These are phyloP conservation scores for Physcomitrium patens DNA, from an alignment of 225 moss, liverwort and hornwort species.

Conservation along the genomic window DNA sequence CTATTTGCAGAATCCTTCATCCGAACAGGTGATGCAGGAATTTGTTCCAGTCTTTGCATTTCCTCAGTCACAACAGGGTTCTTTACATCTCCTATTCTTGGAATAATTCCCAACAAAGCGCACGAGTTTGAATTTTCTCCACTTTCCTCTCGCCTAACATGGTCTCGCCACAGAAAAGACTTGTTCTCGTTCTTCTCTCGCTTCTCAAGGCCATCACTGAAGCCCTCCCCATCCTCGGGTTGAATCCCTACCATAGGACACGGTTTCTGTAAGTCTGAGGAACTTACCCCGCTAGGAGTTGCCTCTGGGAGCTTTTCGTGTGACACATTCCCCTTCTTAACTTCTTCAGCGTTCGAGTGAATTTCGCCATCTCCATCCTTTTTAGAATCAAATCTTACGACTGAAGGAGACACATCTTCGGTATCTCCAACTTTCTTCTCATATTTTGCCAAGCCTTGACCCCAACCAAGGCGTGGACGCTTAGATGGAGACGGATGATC, in stretches of 20 bases:
- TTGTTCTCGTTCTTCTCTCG: constrained; percentile 29
- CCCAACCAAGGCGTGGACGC: constrained; percentile 71
- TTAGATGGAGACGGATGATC: constrained; percentile 57
- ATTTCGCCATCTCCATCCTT: constrained; percentile 29
- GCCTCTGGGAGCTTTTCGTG: background rate
- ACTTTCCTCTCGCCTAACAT: background rate
- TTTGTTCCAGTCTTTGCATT: background rate
- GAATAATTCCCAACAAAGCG: constrained; percentile 9
- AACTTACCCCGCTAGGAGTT: too few species aligned
- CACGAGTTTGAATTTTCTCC: constrained; percentile 15
- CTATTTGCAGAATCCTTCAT: constrained; percentile 19
- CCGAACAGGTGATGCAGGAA: constrained; percentile 15
- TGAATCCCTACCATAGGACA: constrained; percentile 15
- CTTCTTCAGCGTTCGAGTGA: constrained; percentile 17
- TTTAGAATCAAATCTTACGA: background rate
- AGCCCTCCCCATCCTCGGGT: constrained; percentile 23
- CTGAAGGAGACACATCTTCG: constrained; percentile 36
- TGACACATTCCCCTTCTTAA: constrained; percentile 25
- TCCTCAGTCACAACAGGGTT: constrained; percentile 10
- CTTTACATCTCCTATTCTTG: constrained; percentile 24
- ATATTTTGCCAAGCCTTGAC: constrained; percentile 70
- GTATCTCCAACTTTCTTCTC: constrained; percentile 58
- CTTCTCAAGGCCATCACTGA: constrained; percentile 15
- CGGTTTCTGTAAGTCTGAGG: too few species aligned
- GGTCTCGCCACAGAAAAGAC: constrained; percentile 7